Evolutionary conservation across 2,329 filamentous ascomycete species (phyloP).

Genomic region (Chaetomium olivaceum): DNA sequence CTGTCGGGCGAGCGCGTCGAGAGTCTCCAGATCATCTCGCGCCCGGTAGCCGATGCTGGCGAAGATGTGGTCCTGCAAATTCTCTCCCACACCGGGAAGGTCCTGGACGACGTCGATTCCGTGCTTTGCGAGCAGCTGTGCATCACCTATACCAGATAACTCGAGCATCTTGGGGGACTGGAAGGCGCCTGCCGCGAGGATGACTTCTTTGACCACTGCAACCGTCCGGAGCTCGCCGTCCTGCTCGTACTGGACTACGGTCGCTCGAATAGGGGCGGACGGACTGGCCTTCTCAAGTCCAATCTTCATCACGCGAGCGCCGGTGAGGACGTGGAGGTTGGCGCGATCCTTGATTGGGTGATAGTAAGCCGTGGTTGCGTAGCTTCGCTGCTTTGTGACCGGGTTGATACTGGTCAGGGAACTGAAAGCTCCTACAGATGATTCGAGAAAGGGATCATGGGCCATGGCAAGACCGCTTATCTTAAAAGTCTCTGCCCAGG

Average conservation of each 20-base stretch:
- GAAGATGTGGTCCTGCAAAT: conserved; percentile 41
- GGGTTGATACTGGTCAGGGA: too few species aligned
- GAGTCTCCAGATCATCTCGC: conserved; percentile 1
- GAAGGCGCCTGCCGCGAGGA: conserved; percentile 45
- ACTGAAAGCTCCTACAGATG: too few species aligned
- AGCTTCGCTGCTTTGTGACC: too few species aligned
- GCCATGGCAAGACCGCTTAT: too few species aligned
- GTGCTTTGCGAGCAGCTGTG: conserved; percentile 42
- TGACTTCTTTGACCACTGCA: conserved; percentile 38
- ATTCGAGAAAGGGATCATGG: too few species aligned
- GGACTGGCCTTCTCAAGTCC: too few species aligned
- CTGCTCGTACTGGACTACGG: conserved; percentile 36
- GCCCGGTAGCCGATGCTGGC: conserved; percentile 32
- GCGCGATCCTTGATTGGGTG: too few species aligned
- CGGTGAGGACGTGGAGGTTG: too few species aligned
- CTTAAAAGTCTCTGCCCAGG: too few species aligned
- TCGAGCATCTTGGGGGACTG: conserved; percentile 40
- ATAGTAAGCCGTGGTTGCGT: too few species aligned
- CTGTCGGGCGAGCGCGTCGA: conserved; percentile 12
- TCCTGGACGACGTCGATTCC: conserved; percentile 43
- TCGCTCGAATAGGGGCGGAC: conserved; percentile 27
- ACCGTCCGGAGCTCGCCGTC: conserved; percentile 27
- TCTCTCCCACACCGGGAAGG: conserved; percentile 46
- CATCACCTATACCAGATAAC: conserved; percentile 42
- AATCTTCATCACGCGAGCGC: too few species aligned